Base-by-base conservation (phyloP, 2,329 filamentous ascomycete species). In the Emergomyces africanus region DNA sequence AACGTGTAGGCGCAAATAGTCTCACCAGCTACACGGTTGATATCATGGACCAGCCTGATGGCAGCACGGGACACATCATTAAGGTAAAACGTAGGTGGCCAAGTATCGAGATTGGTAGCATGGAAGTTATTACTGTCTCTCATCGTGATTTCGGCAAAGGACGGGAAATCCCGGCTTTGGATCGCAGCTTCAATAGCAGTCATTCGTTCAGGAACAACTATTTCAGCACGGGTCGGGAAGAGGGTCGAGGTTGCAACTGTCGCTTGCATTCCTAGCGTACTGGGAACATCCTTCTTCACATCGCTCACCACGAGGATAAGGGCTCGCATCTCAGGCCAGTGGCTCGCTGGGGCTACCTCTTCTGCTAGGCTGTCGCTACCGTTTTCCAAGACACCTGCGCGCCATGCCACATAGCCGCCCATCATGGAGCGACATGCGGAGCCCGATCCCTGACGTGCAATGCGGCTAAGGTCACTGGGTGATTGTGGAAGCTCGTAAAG, bases 61-160 rank as follows among this genome's bases (percentile, higher is more conserved):
- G 92, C 90, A 1, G 92, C 90, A 42, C 88, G 81, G 23, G 87
- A 92, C 18, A 92, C 86, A 71, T 99, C 94, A 75, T 96, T 99
- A 81, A 99, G 86, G 79, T 99, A 99, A 76, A 96, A 96, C 71
- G 99, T 99, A 20, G 95, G 94, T 50, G 95, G 94, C 76, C 90
- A 90, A 1, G 94, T 97, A 72, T 99, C 94, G 66, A 95, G 79
- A 72, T 94, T 97, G 60, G 87, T 90, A 42, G 94, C 89, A 74
- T 99, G 94, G 84, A 99, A 99, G 61, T 85, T 89, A 78, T 99
- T 99, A 70, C 88, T 95, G 72, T 99, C 94, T 72, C 86, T 87
- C 91, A 96, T 99, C 18, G 94, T 96, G 62, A 96, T 82, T 71
- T 89, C 85, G 28, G 87, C 94, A 70, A 99, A 99, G 23, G 81